A percentile compares a stretch with the other conserved stretches of the same genome.
Evolutionary conservation across 1,284 basidiomycete species (phyloP).

Genomic region (Thelephora terrestris): DNA sequence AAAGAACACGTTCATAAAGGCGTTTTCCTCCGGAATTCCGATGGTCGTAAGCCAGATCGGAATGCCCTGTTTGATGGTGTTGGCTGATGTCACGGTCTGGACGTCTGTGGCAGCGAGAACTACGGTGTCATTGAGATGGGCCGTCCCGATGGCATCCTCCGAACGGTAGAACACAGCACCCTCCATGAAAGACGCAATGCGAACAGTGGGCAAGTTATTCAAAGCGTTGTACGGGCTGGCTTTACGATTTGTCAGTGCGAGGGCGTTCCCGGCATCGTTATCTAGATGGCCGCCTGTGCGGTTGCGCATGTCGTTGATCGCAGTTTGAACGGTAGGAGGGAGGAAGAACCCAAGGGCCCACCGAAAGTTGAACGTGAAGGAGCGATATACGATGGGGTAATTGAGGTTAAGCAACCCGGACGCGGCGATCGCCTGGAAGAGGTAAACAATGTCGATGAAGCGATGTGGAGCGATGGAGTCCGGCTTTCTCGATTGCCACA

Average conservation of each 20-base stretch:
- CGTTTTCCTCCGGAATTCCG: conserved; percentile 69
- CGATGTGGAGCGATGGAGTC: conserved; percentile 45
- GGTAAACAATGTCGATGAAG: conserved; percentile 72
- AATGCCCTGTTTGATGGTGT: conserved; percentile 68
- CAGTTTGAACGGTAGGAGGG: conserved; percentile 51
- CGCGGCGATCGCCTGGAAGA: conserved; percentile 65
- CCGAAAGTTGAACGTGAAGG: conserved; percentile 78
- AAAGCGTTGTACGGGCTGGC: conserved; percentile 66
- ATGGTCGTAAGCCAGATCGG: conserved; percentile 73
- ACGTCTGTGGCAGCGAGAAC: conserved; percentile 12
- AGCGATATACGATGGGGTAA: conserved; percentile 75
- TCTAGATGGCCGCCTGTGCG: conserved; percentile 71
- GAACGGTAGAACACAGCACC: no score
- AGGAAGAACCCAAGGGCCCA: conserved; percentile 85
- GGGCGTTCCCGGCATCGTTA: conserved; percentile 46
- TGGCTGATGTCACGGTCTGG: conserved; percentile 48
- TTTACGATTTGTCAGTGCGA: conserved; percentile 70
- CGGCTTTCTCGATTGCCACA: conserved; percentile 51
- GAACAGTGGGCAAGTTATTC: background rate
- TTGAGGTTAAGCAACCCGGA: conserved; percentile 77
- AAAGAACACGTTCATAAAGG: conserved; percentile 78
- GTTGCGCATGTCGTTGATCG: conserved; percentile 75
- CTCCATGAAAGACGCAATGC: no score
- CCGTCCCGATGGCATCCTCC: no score
- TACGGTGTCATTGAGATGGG: background rate